Base-by-base conservation (phyloP, 83 land plant genomes). In the Picea abies region DNA sequence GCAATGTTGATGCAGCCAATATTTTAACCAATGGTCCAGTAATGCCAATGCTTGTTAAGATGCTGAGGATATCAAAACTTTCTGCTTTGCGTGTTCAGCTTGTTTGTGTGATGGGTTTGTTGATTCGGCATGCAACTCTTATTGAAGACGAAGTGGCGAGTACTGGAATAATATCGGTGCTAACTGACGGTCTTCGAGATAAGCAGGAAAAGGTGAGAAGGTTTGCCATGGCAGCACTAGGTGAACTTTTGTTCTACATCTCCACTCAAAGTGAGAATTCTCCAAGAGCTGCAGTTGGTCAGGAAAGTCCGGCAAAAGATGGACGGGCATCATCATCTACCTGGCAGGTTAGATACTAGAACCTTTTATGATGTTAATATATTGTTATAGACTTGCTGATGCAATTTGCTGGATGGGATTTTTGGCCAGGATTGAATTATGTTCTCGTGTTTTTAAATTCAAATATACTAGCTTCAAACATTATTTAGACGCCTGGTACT, bases 181-280 rank as follows among this genome's bases (percentile, higher is more conserved):
- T 98, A 82, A 89, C 91, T 41, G 94, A 96, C 84, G 94, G 97
- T 39, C 89, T 98, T 17, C 92, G 99, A 64, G 99, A 98, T 75
- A 94, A 87, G 75, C 96, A 96, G 81, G 99, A 98, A 63, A 98
- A 93, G 90, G 97, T 93, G 7, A 88, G 99, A 87, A 90, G 99
- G 73, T 96, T 92, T 83, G 93, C 94, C 22, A 98, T 98, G 99
- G 99, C 99, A 84, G 93, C 99, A 65, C 83, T 98, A 39, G 99
- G 99, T 52, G 99, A 98, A 82, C 86, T 98, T 78, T 69, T 98
- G 56, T 98, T 96, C 80, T 96, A 98, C 80, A 94, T 98, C 52
- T 91, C 97, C 49, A 94, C 99, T 69, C 95, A 92, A 71, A 86
- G 79, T 88, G 97, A 93, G 44, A 80, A 70, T 22, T 70, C 86